Base-by-base conservation (phyloP, 1,284 basidiomycete species). In the Ustilago loliicola region DNA sequence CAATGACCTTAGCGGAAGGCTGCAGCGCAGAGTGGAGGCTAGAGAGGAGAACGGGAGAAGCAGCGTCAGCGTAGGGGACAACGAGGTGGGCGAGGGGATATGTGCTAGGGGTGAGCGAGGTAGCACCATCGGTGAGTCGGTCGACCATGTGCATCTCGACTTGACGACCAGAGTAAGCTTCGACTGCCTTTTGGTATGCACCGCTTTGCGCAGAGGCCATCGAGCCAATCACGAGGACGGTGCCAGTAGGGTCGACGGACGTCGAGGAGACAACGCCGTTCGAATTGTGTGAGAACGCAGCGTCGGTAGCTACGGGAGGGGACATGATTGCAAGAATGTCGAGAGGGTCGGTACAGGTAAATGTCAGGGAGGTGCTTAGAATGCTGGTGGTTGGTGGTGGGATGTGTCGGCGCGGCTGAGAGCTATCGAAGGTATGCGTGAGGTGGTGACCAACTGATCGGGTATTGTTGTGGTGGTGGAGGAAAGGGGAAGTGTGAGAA, bases 61-160 rank as follows among this genome's bases (percentile, higher is more conserved):
- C 56, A 1, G 73, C 74, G n/a, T 79, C 80, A 0, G 72, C 58
- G 38, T 70, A 75, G 15, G 79, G 72, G 1, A 79, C 69, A 25
- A 80, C 62, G 21, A 83, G 67, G 38, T 80, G 73, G 8, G 72
- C 83, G 17, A 64, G 30, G 5, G 80, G 77, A 48, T 79, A 83
- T 3, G 72, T 69, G 32, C 58, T 53, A 19, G 77, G 61, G 6
- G 66, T 30, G 15, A 83, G 80, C 38, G 67, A 38, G 9, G 79
- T 81, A 21, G 72, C 81, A 1, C 69, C 80, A 23, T 85, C 82
- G 17, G 82, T 85, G 45, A 86, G 64, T 11, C 85, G 81, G 58
- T 86, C 85, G 27, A 82, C 72, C 84, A 86, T 85, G 62, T 86
- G 77, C 74, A 85, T 85, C 60, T 86, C 85, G 7, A 85, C 78